Conservation (phyloP, 2,329 filamentous ascomycete species). For the Fusarium torulosum region DNA sequence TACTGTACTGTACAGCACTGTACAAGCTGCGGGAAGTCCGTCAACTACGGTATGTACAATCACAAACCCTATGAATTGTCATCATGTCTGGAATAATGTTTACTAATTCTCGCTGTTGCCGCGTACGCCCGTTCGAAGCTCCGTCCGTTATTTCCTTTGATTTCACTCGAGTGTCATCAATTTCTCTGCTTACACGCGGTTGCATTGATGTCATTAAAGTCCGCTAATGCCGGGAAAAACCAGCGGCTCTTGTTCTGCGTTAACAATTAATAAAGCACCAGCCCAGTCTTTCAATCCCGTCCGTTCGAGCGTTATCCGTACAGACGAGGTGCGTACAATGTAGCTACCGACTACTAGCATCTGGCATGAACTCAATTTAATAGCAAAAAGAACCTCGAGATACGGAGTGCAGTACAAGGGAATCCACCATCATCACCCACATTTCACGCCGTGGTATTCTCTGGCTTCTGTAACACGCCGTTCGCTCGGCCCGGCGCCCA, state of each 20-base stretch:
- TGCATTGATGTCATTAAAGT: constrained; percentile 27
- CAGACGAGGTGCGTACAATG: constrained; percentile 2
- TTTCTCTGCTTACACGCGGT: constrained; percentile 25
- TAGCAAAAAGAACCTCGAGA: constrained; percentile 14
- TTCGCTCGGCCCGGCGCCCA: constrained; percentile 36
- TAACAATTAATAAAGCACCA: constrained; percentile 37
- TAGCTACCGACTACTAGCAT: neutral
- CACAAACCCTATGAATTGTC: neutral
- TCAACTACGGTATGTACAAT: neutral
- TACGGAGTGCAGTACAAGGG: constrained; percentile 17
- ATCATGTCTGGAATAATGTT: constrained; percentile 8
- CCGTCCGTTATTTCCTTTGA: constrained; percentile 25
- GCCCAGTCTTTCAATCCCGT: constrained; percentile 24
- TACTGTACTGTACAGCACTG: neutral
- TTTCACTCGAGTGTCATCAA: constrained; percentile 22
- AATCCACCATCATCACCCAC: constrained; percentile 8
- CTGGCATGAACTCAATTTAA: constrained; percentile 4
- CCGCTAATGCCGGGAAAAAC: constrained; percentile 33
- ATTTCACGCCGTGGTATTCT: constrained; percentile 18
- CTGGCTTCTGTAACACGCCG: constrained; percentile 23
- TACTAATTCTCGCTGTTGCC: constrained; percentile 23
- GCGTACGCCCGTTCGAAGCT: constrained; percentile 24
- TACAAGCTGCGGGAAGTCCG: neutral
- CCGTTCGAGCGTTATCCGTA: constrained; percentile 1
- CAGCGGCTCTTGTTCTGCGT: constrained; percentile 15